phyloP scores from a whole-genome alignment of 768 basidiomycete species.

The Gautieria morchelliformis region DNA sequence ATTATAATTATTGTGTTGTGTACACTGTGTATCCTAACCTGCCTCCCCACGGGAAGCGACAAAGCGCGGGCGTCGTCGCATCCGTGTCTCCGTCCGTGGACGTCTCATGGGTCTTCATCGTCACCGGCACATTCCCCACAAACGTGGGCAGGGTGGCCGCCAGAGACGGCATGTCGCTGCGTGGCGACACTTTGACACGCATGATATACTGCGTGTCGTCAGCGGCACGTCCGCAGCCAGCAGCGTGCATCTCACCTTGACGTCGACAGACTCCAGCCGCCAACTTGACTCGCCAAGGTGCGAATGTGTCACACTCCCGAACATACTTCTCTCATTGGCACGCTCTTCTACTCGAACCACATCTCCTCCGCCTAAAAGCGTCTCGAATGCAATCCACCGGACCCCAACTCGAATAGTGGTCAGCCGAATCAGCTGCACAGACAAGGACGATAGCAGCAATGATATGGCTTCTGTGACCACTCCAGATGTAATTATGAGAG shows the following conservation, averaged over 20 bases:
- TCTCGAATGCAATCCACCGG: not conserved
- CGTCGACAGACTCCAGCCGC: not conserved
- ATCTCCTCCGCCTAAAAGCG: not conserved
- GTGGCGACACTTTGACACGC: not conserved
- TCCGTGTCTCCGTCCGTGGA: not conserved
- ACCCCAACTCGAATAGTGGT: not conserved
- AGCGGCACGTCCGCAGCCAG: not conserved
- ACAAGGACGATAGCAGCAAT: not conserved
- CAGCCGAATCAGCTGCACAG: constrained; percentile 2
- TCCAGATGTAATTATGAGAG: not conserved
- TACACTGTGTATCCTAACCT: no score
- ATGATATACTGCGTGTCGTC: not conserved
- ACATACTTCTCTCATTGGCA: not conserved
- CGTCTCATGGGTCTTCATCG: constrained; percentile 1
- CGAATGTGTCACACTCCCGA: not conserved
- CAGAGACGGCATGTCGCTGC: not conserved
- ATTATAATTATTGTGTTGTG: no score
- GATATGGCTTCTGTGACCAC: not conserved
- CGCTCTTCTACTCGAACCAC: not conserved
- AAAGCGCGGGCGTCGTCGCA: not conserved
- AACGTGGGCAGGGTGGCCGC: not conserved
- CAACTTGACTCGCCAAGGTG: constrained; percentile 2
- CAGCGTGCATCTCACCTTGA: not conserved
- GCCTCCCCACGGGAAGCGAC: not conserved
- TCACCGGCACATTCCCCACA: not conserved